Evolutionary conservation across 129 eudicot genomes (phyloP).

Genomic region (Calendula officinalis): DNA sequence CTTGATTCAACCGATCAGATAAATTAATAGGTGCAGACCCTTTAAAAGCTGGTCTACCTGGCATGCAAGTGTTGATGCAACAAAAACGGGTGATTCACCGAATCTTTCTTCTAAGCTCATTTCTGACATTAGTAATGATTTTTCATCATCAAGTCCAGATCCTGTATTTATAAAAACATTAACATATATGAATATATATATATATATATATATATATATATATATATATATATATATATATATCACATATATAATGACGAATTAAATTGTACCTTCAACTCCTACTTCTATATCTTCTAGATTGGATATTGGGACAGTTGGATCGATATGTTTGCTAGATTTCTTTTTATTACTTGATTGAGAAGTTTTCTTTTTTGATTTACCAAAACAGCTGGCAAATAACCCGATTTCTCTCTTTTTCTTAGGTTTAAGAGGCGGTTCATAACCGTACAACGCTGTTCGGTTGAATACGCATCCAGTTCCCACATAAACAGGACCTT

Average conservation of each 20-base stretch:
- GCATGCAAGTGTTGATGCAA: conserved; percentile 20
- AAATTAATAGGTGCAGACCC: conserved; percentile 50
- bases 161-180: conserved; percentile 22
- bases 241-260: no score
- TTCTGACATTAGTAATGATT: conserved; percentile 44
- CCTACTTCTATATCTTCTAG: conserved; percentile 47
- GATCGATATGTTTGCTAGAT: conserved; percentile 39
- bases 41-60: conserved; percentile 40
- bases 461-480: conserved; percentile 47
- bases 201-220: no score
- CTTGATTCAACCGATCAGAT: conserved; percentile 45
- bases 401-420: conserved; percentile 35
- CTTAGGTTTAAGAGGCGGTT: conserved; percentile 48
- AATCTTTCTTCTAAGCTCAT: conserved; percentile 41
- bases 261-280: conserved; percentile 44
- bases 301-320: conserved; percentile 40
- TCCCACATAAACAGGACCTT: conserved; percentile 51
- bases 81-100: conserved; percentile 43
- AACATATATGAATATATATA: background rate
- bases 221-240: no score
- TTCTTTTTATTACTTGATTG: conserved; percentile 37
- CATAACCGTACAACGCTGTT: conserved; percentile 46
- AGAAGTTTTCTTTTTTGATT: conserved; percentile 29
- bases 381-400: conserved; percentile 38
- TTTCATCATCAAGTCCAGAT: conserved; percentile 45